Evolutionary conservation across 768 basidiomycete species (phyloP), one percentile per base, ranked within the genome.

Genomic region (Hygrocybe punicea): DNA sequence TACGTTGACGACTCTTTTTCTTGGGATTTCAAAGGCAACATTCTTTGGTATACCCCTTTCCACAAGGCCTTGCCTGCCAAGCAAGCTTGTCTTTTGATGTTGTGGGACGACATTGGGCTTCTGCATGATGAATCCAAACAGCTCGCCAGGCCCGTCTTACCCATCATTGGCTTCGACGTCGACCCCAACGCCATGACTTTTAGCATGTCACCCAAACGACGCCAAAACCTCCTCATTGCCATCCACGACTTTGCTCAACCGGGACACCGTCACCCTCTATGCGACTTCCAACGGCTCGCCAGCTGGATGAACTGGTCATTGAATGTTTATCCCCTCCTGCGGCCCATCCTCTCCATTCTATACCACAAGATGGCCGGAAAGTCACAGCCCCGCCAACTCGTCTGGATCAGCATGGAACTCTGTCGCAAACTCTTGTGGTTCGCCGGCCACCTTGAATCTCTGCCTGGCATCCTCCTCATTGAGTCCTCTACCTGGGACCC

Each of bases 121-220:
- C 76, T 74, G 0, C 76, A 79, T 60, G 67, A 75, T 11, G 54
- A 64, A 11, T 33, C 48, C 2, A 81, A 80, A 55, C 80, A 81
- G 58, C 6, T 76, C 0, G 71, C n/a, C 17, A 76, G 74, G 0
- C 6, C 42, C 0, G 4, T 29, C 0, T 67, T 80, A 11, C 60
- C 63, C 1, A 70, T 79, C 58, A 72, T 79, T 55, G 75, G 79
- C 17, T 74, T 76, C 55, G 24, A 65, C 0, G 72, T 78, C 21
- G 71, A 80, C 56, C 45, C 72, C 0, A 64, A 69, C 29, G 50
- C 45, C 1, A 69, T 76, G 66, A 69, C 67, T 0, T 58, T 75
- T 50, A 62, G 68, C 0, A 56, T 71, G 35, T 36, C 60, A 0
- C 8, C n/a, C 0, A 35, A 59, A 2, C 21, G 37, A 3, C 48